Evolutionary conservation across 352 stramenopile species (phyloP), one percentile per base, ranked within the genome.

Genomic region (Globisporangium ultimum): DNA sequence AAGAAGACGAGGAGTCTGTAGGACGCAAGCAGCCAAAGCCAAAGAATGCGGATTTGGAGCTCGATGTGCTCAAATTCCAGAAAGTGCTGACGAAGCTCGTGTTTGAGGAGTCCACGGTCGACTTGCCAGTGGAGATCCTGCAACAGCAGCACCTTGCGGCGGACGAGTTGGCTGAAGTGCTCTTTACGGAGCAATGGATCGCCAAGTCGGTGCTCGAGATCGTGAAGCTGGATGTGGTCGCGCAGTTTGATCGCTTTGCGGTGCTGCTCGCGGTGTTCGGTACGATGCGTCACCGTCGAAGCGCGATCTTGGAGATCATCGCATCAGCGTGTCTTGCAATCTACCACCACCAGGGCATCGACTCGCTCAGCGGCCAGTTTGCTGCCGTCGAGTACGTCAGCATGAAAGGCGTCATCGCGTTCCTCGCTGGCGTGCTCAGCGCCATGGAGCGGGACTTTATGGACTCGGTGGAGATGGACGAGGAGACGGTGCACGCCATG

Each of bases 21-120:
- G 48, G 18, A 13, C 21, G 20, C 12, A 20, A 17, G 0, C 36
- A 50, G 21, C 41, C 48, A 5, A 69, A 46, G 24, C 36, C 41
- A n/a, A 57, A 51, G 48, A 53, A 60, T 17, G 41, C 48, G 13
- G 48, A 14, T n/a, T 59, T 76, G 1, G 67, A 77, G 28, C 69
- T 89, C 32, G 75, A 92, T 32, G 42, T 93, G 53, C 67, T 88
- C 36, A 83, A 86, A 56, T 87, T 89, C 53, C 79, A 91, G 58
- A 60, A 65, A 6, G 61, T 74, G 24, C 58, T 91, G 12, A 76
- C 66, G 12, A 77, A 57, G 40, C 73, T 91, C 58, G 34, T 89
- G 3, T 86, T 87, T 49, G 55, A 36, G 6, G 28, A 36, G 8
- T 38, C 62, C 8, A 62, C 71, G 6, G 53, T 32, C 4, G 66